phyloP scores from a whole-genome alignment of 2,329 filamentous ascomycete species.

The Coleophoma crateriformis region DNA sequence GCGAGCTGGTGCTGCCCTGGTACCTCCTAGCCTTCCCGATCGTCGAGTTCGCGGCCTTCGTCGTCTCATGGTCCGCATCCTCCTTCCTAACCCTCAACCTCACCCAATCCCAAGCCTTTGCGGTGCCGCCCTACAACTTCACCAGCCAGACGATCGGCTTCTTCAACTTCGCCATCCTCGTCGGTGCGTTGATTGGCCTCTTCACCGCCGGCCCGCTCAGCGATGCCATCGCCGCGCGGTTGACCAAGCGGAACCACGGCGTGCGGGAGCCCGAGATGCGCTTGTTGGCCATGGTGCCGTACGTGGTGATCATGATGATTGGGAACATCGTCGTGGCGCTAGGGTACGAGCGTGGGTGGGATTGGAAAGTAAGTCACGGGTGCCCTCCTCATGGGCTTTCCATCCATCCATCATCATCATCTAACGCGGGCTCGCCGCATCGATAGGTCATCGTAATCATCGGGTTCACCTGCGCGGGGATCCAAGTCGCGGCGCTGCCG shows the following conservation, averaged over 20 bases:
- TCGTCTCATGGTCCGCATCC: slow-evolving; percentile 53
- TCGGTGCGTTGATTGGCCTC: slow-evolving; percentile 38
- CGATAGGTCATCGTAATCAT: slow-evolving; percentile 42
- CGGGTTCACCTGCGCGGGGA: slow-evolving; percentile 48
- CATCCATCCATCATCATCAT: background rate
- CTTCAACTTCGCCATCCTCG: slow-evolving; percentile 43
- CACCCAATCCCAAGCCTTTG: slow-evolving; percentile 39
- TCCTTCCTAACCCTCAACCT: slow-evolving; percentile 53
- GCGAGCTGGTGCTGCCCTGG: slow-evolving; percentile 56
- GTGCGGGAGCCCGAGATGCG: slow-evolving; percentile 32
- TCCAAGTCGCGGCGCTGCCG: slow-evolving; percentile 54
- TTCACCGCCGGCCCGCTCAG: slow-evolving; percentile 41
- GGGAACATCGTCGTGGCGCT: slow-evolving; percentile 50
- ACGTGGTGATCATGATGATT: slow-evolving; percentile 34
- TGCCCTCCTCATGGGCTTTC: background rate
- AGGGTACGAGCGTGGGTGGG: slow-evolving; percentile 47
- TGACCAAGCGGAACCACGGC: slow-evolving; percentile 24
- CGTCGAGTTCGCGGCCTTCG: slow-evolving; percentile 55
- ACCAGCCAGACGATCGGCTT: slow-evolving; percentile 40
- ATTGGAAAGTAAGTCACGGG: slow-evolving; percentile 37
- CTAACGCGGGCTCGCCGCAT: background rate
- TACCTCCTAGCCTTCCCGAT: slow-evolving; percentile 59
- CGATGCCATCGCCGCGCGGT: slow-evolving; percentile 27
- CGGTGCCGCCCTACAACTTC: slow-evolving; percentile 20
- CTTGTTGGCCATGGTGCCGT: slow-evolving; percentile 26